Percentiles rank a stretch among this genome's conserved stretches.
phyloP scores from a whole-genome alignment of 2,329 filamentous ascomycete species.

The Colletotrichum chlorophyti region DNA sequence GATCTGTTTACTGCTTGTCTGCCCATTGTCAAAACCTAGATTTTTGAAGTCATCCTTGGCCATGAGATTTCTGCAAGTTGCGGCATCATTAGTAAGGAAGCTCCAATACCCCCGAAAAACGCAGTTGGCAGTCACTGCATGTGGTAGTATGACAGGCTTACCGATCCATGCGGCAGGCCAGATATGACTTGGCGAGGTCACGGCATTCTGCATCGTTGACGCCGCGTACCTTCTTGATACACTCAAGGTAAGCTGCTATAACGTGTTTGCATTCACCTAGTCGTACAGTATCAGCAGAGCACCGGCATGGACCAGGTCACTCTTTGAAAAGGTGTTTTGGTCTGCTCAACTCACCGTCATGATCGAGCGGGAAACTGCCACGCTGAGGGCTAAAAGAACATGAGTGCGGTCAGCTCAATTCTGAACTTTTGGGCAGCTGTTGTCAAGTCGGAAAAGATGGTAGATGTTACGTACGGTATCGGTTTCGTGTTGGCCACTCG shows the following conservation, averaged over 20 bases:
- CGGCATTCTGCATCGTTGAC: slow-evolving; percentile 89
- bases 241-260: slow-evolving; percentile 85
- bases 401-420: too few relatives aligned
- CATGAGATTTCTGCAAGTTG: slow-evolving; percentile 82
- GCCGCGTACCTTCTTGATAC: slow-evolving; percentile 83
- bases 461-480: slow-evolving; percentile 64
- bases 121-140: not conserved
- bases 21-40: slow-evolving; percentile 70
- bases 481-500: slow-evolving; percentile 70
- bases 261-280: slow-evolving; percentile 90
- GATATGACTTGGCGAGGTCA: slow-evolving; percentile 83
- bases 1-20: slow-evolving; percentile 29
- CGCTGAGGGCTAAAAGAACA: slow-evolving; percentile 73
- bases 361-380: slow-evolving; percentile 95
- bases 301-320: not conserved
- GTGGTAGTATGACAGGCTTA: slow-evolving; percentile 49
- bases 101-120: not conserved
- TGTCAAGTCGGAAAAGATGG: not conserved
- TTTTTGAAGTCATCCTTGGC: slow-evolving; percentile 95
- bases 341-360: slow-evolving; percentile 66
- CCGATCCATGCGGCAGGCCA: slow-evolving; percentile 94
- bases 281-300: not conserved
- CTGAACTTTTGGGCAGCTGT: too few relatives aligned
- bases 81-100: not conserved
- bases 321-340: not conserved